Evolutionary conservation across 75 land plant species (phyloP).

Genomic region (Pinus taeda): DNA sequence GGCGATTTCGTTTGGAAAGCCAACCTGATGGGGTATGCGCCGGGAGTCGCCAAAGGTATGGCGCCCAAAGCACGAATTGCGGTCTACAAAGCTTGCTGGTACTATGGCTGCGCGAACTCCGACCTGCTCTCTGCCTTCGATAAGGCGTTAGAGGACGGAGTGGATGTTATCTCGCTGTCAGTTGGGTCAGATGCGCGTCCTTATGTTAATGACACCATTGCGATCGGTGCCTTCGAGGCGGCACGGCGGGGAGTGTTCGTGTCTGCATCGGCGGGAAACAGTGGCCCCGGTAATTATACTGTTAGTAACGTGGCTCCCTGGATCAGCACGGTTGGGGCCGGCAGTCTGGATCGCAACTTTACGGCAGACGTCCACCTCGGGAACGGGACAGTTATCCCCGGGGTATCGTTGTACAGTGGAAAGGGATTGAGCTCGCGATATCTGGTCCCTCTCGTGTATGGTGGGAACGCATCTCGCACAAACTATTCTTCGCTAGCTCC

Average conservation of each 20-base stretch:
- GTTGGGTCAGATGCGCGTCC: conserved; percentile 30
- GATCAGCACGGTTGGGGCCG: conserved; percentile 90
- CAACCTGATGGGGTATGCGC: conserved; percentile 62
- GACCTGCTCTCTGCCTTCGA: too few relatives aligned
- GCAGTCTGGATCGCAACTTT: conserved; percentile 80
- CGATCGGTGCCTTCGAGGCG: conserved; percentile 92
- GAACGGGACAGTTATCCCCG: conserved; percentile 46
- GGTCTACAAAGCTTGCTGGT: conserved; percentile 39
- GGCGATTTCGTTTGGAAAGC: conserved; percentile 61
- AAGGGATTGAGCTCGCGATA: conserved; percentile 19
- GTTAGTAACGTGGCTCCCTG: conserved; percentile 91
- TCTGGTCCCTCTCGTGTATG: conserved; percentile 55
- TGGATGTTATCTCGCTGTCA: too few relatives aligned
- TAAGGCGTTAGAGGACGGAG: too few relatives aligned
- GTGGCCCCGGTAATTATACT: conserved; percentile 63
- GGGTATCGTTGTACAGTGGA: conserved; percentile 59
- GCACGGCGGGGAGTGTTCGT: conserved; percentile 64
- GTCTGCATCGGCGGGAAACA: conserved; percentile 90
- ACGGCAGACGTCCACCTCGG: conserved; percentile 74
- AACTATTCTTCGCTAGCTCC: conserved; percentile 58
- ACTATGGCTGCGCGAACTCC: conserved; percentile 21
- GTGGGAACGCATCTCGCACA: conserved; percentile 18
- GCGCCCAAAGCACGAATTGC: conserved; percentile 83
- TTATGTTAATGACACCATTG: conserved; percentile 72
- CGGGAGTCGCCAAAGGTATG: conserved; percentile 77